A percentile compares a stretch with the other conserved stretches of the same genome.
Conservation (phyloP, 495 filamentous ascomycete species). For the Xeromyces bisporus region DNA sequence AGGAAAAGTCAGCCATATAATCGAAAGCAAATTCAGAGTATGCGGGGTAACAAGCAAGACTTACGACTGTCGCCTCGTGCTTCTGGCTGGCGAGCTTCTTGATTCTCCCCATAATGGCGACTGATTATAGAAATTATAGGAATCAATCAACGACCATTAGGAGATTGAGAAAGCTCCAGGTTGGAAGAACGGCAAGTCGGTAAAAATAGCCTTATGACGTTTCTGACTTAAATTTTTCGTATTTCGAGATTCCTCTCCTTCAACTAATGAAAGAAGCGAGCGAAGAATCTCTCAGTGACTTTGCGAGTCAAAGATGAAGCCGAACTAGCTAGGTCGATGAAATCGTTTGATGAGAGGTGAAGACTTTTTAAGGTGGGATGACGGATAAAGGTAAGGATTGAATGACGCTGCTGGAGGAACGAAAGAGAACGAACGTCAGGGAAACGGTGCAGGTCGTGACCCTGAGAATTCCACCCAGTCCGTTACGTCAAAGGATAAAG, state of each 20-base stretch:
- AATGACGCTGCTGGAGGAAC: constrained; percentile 8
- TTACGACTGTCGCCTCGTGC: constrained; percentile 87
- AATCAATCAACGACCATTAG: constrained; percentile 39
- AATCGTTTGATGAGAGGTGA: constrained; percentile 2
- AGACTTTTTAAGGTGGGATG: constrained; percentile 3
- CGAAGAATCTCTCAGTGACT: not conserved
- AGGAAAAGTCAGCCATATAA: constrained; percentile 15
- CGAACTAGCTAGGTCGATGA: constrained; percentile 1
- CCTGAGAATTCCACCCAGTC: constrained; percentile 13
- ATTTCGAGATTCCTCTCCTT: too few relatives aligned
- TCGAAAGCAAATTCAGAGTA: constrained; percentile 1
- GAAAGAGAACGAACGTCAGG: constrained; percentile 16
- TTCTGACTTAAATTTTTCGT: constrained; percentile 19
- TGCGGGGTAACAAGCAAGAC: constrained; percentile 15
- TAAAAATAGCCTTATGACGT: constrained; percentile 31
- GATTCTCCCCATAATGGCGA: constrained; percentile 74
- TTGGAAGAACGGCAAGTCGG: constrained; percentile 21
- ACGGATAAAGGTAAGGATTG: constrained; percentile 8
- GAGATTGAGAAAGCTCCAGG: constrained; percentile 15
- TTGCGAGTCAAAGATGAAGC: constrained; percentile 1
- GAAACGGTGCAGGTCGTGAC: constrained; percentile 35
- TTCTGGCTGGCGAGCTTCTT: constrained; percentile 84
- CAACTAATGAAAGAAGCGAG: constrained; percentile 6
- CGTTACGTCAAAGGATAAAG: not conserved
- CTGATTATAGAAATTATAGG: constrained; percentile 16